Base-by-base conservation (phyloP, 2,329 filamentous ascomycete species). In the Aspergillus sp. region DNA sequence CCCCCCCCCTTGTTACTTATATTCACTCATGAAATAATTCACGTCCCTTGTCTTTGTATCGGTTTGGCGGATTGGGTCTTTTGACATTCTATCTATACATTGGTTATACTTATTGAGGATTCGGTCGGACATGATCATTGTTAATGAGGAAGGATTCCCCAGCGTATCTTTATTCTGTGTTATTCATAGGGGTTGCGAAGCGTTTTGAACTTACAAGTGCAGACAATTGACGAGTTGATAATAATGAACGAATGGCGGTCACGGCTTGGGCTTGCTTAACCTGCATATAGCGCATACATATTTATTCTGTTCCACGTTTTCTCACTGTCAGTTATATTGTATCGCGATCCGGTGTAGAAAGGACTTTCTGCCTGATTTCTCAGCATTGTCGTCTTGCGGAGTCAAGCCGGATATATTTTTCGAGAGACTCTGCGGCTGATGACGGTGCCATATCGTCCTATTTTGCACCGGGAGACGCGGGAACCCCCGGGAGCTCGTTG, bases 111-210 rank as follows among this genome's bases (percentile, higher is more conserved):
- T 57, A 57, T 52, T 57, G 55, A 57, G 22, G 25, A 48, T 57
- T 49, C 48, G 49, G 15, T 45, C n/a, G 47, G 55, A 52, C 48
- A 45, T 57, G 55, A 57, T 46, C 31, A 57, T 57, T 57, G n/a
- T 28, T 57, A 57, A 45, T 52, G 38, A 41, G 46, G 30, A 19
- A 48, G 28, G n/a, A 31, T n/a, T 56, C 30, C 19, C 22, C 45
- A 31, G 19, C 19, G 19, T 54, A 38, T 49, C n/a, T 38, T 49
- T 38, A 38, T 49, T 56, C 25, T 28, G 43, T 17, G 30, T 23
- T 50, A 23, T 50, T 43, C 46, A 19, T 17, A 23, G 51, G 51
- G 43, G 45, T 19, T 13, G 22, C 17, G 19, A 19, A 23, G 22
- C 22, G 43, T 45, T n/a, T 45, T 47, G 43, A 15, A 34, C n/a